Evolutionary conservation across 352 stramenopile species (phyloP).

Genomic region (Elongisporangium undulatum): DNA sequence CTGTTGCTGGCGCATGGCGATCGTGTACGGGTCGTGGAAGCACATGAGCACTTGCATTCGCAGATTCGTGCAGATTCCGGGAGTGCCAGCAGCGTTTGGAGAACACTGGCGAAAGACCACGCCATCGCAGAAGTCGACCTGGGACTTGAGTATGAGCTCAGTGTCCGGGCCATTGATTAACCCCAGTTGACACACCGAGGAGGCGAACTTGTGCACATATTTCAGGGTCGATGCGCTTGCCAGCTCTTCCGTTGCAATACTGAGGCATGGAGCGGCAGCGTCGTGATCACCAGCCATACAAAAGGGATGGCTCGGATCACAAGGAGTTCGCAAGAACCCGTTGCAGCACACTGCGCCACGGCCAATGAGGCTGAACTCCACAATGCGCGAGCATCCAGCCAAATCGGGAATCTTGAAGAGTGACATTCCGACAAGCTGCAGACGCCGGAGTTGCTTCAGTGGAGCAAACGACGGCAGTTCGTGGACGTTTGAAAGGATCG

Average conservation of each 20-base stretch:
- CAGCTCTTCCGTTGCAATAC: too few species aligned
- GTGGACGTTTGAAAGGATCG: background rate
- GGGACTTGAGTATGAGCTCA: too few species aligned
- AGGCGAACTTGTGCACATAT: too few species aligned
- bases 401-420: constrained; percentile 11
- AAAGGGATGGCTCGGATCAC: background rate
- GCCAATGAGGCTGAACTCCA: constrained; percentile 4
- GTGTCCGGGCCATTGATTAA: too few species aligned
- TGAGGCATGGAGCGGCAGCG: too few species aligned
- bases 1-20: constrained; percentile 13
- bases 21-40: constrained; percentile 16
- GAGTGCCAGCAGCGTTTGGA: constrained; percentile 11
- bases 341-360: constrained; percentile 12
- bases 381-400: background rate
- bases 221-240: too few species aligned
- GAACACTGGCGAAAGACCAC: constrained; percentile 13
- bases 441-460: constrained; percentile 4
- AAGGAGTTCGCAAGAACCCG: constrained; percentile 6
- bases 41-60: constrained; percentile 19
- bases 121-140: constrained; percentile 9
- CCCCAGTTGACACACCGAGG: too few species aligned
- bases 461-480: constrained; percentile 4
- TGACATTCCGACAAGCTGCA: constrained; percentile 6
- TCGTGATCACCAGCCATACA: too few species aligned
- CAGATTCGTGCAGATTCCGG: constrained; percentile 18